phyloP scores from a whole-genome alignment of 257 asterid species.

The Buddleja alternifolia region DNA sequence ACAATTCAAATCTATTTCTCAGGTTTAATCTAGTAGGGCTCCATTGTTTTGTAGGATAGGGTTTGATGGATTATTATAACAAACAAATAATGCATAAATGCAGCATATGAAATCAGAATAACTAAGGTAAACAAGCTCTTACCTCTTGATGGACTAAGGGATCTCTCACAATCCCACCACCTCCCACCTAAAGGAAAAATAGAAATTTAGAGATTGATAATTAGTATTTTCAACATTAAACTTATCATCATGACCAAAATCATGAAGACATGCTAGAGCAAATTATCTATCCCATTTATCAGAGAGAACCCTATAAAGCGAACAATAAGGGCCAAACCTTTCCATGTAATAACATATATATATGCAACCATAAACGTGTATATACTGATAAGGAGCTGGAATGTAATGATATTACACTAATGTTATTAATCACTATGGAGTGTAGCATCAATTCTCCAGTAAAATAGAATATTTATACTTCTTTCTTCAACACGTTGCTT shows the following conservation, averaged over 20 bases:
- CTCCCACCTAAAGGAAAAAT: constrained; percentile 68
- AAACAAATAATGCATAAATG: constrained; percentile 6
- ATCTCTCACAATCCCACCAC: constrained; percentile 93
- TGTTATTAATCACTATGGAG: not conserved
- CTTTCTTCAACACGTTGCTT: no score
- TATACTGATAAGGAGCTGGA: not conserved
- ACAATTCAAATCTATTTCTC: no score
- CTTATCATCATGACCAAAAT: not conserved
- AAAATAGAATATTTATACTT: not conserved
- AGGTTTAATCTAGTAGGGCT: no score
- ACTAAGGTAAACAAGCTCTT: constrained; percentile 20
- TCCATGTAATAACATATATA: not conserved
- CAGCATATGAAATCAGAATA: not conserved
- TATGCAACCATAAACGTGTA: not conserved
- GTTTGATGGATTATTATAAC: no score
- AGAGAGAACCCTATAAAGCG: not conserved
- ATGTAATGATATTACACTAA: not conserved
- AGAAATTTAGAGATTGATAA: constrained; percentile 15
- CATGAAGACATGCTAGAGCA: not conserved
- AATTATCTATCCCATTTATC: not conserved
- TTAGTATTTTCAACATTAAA: not conserved
- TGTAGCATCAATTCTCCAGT: not conserved
- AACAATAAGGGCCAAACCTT: not conserved
- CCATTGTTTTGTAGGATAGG: no score
- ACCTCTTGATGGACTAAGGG: constrained; percentile 88